These are phyloP conservation scores for Gonapodya prolifera DNA, from an alignment of 192 early-diverging fungal genomes.

Conservation along the genomic window DNA sequence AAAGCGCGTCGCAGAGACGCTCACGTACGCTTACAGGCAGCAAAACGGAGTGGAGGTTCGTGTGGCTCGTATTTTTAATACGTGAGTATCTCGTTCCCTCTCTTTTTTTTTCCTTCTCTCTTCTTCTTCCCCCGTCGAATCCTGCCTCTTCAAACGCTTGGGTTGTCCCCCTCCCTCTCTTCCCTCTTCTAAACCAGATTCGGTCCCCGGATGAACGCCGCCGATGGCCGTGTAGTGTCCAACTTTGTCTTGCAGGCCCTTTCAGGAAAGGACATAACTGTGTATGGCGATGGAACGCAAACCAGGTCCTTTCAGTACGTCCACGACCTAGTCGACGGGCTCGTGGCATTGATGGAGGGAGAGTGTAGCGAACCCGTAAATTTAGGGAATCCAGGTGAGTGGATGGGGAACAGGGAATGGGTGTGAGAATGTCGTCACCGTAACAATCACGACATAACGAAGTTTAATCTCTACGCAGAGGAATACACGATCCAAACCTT, in stretches of 20 bases:
- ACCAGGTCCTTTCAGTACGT: conserved; percentile 78
- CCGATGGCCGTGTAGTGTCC: conserved; percentile 70
- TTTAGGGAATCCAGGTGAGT: conserved; percentile 72
- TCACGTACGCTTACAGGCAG: conserved; percentile 62
- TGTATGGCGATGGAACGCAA: conserved; percentile 68
- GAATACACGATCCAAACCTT: conserved; percentile 69
- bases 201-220: conserved; percentile 68
- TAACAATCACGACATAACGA: no score
- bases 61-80: conserved; percentile 67
- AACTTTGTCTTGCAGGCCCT: conserved; percentile 79
- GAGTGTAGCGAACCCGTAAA: conserved; percentile 60
- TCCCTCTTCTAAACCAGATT: conserved; percentile 16
- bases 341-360: conserved; percentile 62
- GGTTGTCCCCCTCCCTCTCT: background rate
- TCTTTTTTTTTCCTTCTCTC: no score
- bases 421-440: conserved; percentile 50
- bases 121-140: no score
- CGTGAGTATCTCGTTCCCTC: no score
- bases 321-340: conserved; percentile 71
- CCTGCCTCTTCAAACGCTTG: no score
- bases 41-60: conserved; percentile 64
- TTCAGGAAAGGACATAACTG: conserved; percentile 55
- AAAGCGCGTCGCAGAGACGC: conserved; percentile 70
- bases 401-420: conserved; percentile 63
- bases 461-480: conserved; percentile 26